Percentiles rank a stretch among this genome's conserved stretches.
Conservation (phyloP, 1,284 basidiomycete species). For the Trichosporon sp. region DNA sequence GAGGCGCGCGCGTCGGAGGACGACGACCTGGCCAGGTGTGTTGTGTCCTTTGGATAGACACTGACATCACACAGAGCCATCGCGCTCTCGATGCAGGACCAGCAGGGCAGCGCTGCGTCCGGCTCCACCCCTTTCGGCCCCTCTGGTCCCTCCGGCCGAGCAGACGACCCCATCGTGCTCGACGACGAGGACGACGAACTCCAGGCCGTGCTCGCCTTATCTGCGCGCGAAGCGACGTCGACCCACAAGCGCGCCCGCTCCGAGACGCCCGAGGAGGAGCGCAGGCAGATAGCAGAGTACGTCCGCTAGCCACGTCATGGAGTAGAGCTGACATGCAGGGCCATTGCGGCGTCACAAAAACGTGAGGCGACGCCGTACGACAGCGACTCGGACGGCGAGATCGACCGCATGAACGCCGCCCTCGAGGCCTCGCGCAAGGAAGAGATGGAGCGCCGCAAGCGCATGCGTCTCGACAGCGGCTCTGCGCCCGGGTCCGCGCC, state of each 20-base stretch:
- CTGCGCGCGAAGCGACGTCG: slow-evolving; percentile 22
- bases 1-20: slow-evolving; percentile 25
- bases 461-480: background rate
- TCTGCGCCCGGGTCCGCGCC: slow-evolving; percentile 5
- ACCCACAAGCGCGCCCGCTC: slow-evolving; percentile 22
- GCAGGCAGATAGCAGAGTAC: slow-evolving; percentile 38
- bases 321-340: slow-evolving; percentile 21
- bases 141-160: too few species aligned
- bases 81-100: slow-evolving; percentile 29
- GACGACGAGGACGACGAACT: slow-evolving; percentile 38
- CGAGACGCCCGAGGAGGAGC: slow-evolving; percentile 41
- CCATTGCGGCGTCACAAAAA: slow-evolving; percentile 32
- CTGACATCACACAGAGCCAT: slow-evolving; percentile 19
- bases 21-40: slow-evolving; percentile 37
- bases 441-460: slow-evolving; percentile 15
- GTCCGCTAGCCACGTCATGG: slow-evolving; percentile 7
- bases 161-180: slow-evolving; percentile 7
- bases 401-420: slow-evolving; percentile 19
- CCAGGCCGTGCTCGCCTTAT: slow-evolving; percentile 22
- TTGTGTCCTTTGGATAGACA: background rate
- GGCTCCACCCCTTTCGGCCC: too few species aligned
- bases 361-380: background rate
- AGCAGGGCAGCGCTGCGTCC: too few species aligned
- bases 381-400: slow-evolving; percentile 18
- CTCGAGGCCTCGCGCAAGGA: slow-evolving; percentile 21